Base-by-base conservation (phyloP, 2,329 filamentous ascomycete genomes). In the Sporothrix mexicana region DNA sequence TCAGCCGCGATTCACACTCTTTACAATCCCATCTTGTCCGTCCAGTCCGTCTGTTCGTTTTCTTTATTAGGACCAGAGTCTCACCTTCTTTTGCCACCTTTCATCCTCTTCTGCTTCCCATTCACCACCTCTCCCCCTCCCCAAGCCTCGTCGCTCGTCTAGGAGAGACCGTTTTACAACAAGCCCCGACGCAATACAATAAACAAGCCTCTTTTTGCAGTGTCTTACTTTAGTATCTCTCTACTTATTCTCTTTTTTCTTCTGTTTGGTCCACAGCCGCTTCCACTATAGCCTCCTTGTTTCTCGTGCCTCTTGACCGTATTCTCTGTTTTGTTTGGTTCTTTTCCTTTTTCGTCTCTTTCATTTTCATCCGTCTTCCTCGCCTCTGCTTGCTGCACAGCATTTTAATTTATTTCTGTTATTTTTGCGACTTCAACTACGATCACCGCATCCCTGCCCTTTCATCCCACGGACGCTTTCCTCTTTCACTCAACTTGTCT, bases 121-220 rank as follows among this genome's bases (percentile, higher is more conserved):
- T n/a, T n/a, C n/a, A n/a, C n/a, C n/a, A n/a, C n/a, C 57, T 6
- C 12, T 12, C 8, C n/a, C 7, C n/a, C 30, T n/a, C 45, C 30
- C 64, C 23, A 47, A 41, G 61, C 57, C n/a, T 23, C 25, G 36
- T 53, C 25, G 45, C 64, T 66, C 61, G 41, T 66, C 41, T 66
- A 66, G 20, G 20, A 66, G 61, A 66, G 61, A 66, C 61, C 61
- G 61, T 68, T 68, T 49, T 36, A 68, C 64, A 41, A 53, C 25
- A 23, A 68, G 36, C 45, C 45, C 62, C 64, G 45, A 47, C 51
- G 25, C 23, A 51, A 15, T 30, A 23, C 23, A 30, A 23, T 15
- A 41, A 70, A 70, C 25, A 53, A 59, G 53, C 36, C 41, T 47
- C 68, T 49, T 59, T 59, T 61, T 51, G 15, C 64, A 67, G 64